Evolutionary conservation across 768 basidiomycete genomes (phyloP), one percentile per base, ranked within the genome.

Genomic region (Boletellus ananas): DNA sequence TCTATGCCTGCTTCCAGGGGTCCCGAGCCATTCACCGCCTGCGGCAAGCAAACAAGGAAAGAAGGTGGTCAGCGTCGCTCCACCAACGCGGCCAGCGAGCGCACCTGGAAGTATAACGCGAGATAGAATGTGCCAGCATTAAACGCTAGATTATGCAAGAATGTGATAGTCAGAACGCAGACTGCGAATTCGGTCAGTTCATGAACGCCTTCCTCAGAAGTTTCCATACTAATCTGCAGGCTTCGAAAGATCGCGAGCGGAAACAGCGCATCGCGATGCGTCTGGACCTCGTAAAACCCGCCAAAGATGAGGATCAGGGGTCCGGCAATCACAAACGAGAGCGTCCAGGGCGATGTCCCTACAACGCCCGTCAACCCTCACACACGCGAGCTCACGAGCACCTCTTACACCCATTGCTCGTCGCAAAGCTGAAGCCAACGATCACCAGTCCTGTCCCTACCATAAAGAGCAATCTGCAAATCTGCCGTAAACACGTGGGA

Each of bases 51-150:
- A 18, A 45, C 34, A 20, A 33, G 54, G 31, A 16, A 39, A 51
- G 39, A 54, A 43, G 20, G 21, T 29, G 23, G 23, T 25, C 5
- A 25, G 23, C 4, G 23, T 14, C 33, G 34, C 42, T 18, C 41
- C 29, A 48, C 43, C 16, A n/a, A 45, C 27, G 48, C 42, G 37
- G 43, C 10, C 36, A 46, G 45, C 41, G 33, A 45, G 27, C 72
- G 34, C 55, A 87, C 90, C 77, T 93, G 90, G 68, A 80, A 91
- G 66, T 82, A 92, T 20, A 92, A 67, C 0, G 89, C 87, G 40
- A 93, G 79, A 69, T 90, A 93, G 70, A 87, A 93, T 6, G 90
- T 92, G 43, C 87, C 90, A 29, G 90, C 80, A 55, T 80, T 91
- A 67, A 90, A 93, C 14, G 82, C 83, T 54, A 91, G 77, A 62